A percentile compares a stretch with the other conserved stretches of the same genome.
These are phyloP conservation scores for Triadica sebifera DNA, from an alignment of 345 rosid genomes.

Conservation along the genomic window DNA sequence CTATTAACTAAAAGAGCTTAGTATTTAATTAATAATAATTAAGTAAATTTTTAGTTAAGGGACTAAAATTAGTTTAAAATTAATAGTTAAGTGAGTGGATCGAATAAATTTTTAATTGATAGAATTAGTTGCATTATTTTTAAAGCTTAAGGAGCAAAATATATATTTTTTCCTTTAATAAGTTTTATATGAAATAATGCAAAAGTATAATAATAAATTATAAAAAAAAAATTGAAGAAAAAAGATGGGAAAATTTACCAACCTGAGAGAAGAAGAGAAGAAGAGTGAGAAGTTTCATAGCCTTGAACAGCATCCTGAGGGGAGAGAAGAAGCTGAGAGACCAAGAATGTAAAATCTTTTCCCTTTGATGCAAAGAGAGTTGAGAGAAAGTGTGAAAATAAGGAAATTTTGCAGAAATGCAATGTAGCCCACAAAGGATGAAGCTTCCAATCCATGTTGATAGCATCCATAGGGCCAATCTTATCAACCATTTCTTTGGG, in stretches of 20 bases:
- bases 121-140: too few relatives aligned
- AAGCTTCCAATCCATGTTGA: slow-evolving; percentile 74
- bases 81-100: too few relatives aligned
- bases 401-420: slow-evolving; percentile 52
- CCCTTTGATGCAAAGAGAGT: slow-evolving; percentile 43
- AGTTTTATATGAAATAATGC: too few relatives aligned
- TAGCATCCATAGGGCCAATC: slow-evolving; percentile 48
- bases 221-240: neutral
- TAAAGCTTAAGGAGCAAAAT: too few relatives aligned
- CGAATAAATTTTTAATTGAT: too few relatives aligned
- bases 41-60: too few relatives aligned
- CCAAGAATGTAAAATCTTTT: slow-evolving; percentile 52
- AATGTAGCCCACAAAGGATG: slow-evolving; percentile 56
- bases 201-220: too few relatives aligned
- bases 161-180: too few relatives aligned
- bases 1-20: too few relatives aligned
- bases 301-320: slow-evolving; percentile 55
- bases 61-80: too few relatives aligned
- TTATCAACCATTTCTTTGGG: slow-evolving; percentile 68
- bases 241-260: neutral
- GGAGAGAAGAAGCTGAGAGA: slow-evolving; percentile 42
- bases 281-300: slow-evolving; percentile 51
- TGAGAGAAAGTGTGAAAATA: slow-evolving; percentile 49
- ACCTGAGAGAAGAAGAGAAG: slow-evolving; percentile 82
- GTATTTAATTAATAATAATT: too few relatives aligned